Conservation (phyloP, 768 basidiomycete genomes). For the Phanerochaete sordida region DNA sequence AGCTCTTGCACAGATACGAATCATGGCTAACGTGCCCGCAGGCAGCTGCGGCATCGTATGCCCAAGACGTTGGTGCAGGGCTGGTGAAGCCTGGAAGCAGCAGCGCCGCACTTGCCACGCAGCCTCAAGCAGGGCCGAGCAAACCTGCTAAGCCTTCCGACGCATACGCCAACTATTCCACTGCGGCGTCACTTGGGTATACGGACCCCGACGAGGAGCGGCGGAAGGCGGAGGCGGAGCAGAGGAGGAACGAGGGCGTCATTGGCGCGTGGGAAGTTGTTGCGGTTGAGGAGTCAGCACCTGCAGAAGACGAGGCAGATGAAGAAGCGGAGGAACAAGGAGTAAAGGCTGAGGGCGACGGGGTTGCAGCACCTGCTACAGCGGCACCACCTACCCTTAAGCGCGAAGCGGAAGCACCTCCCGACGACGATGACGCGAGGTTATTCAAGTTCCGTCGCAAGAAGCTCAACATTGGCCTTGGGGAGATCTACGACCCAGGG, state of each 20-base stretch:
- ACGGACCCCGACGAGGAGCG: slow-evolving; percentile 73
- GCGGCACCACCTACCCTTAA: slow-evolving; percentile 16
- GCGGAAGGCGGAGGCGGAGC: slow-evolving; percentile 54
- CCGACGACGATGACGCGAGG: slow-evolving; percentile 50
- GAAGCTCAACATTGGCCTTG: slow-evolving; percentile 55
- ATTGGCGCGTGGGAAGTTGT: slow-evolving; percentile 80
- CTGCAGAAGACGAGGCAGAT: slow-evolving; percentile 17
- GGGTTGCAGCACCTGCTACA: slow-evolving; percentile 5
- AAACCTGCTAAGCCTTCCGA: slow-evolving; percentile 48
- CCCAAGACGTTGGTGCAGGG: slow-evolving; percentile 73
- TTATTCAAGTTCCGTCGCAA: slow-evolving; percentile 69
- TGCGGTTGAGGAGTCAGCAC: slow-evolving; percentile 25
- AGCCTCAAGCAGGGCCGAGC: slow-evolving; percentile 35
- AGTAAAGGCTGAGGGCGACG: slow-evolving; percentile 5
- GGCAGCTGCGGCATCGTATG: slow-evolving; percentile 80
- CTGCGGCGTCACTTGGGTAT: slow-evolving; percentile 80
- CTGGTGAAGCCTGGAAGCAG: slow-evolving; percentile 41
- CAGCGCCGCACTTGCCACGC: slow-evolving; percentile 26
- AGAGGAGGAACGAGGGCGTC: slow-evolving; percentile 60
- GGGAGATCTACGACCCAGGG: slow-evolving; percentile 81
- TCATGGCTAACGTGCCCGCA: slow-evolving; percentile 24
- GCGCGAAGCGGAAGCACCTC: slow-evolving; percentile 21
- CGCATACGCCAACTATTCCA: slow-evolving; percentile 83
- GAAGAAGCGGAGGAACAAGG: slow-evolving; percentile 4
- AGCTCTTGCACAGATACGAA: not conserved